Base-by-base conservation (phyloP, 306 rosid genomes). In the Senna tora region DNA sequence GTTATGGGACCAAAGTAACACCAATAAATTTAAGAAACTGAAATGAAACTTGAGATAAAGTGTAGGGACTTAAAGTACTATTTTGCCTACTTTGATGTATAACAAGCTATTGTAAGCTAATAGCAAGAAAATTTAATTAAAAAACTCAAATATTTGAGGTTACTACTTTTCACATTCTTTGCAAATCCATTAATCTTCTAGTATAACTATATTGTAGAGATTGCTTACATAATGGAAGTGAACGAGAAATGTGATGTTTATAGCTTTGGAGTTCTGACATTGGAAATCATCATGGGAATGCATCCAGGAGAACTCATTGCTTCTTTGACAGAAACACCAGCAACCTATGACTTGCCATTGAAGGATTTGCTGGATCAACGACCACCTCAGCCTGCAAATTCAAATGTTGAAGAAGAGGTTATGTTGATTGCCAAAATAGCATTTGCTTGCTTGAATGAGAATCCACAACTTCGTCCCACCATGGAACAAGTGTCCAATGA, bases 181-280 rank as follows among this genome's bases (percentile, higher is more conserved):
- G n/a, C n/a, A n/a, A n/a, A n/a, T n/a, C n/a, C n/a, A n/a, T n/a
- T 25, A 25, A 25, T 25, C 30, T 25, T 25, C 30, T 25, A 3
- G 30, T 25, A 1, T 25, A 1, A 12, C 0, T n/a, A 32, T 41
- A 43, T 28, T 55, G 25, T 28, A 69, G 71, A 76, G 62, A 67
- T 59, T 38, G 80, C 47, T 0, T 73, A 19, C 11, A 61, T 22
- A 2, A 62, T 74, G 71, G 45, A 74, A 63, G 25, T 36, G 0
- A 69, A 61, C 42, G 71, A 69, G 53, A 69, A 69, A 41, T 61
- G 71, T 43, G 76, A 77, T 39, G 65, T 77, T 10, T 77, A 41
- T 9, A 69, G 75, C 16, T 69, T 68, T 59, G 75, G 75, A 1
- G 36, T 76, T 9, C 63, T 76, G 1, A 43, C 76, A 2, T 20